phyloP scores from a whole-genome alignment of 1,284 basidiomycete species.

The Irpex sp. region DNA sequence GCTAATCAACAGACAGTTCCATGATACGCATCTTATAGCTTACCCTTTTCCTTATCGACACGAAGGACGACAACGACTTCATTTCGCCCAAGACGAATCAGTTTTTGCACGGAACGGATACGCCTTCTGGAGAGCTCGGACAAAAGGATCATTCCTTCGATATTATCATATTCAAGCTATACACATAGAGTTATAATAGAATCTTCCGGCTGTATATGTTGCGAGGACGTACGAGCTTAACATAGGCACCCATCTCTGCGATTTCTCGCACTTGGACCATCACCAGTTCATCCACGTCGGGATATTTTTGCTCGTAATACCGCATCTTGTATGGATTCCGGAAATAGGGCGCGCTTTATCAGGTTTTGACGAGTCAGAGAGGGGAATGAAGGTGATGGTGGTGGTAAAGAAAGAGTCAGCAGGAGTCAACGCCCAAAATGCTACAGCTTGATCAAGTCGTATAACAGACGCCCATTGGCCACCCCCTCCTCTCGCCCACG shows the following conservation, averaged over 20 bases:
- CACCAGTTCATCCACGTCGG: constrained; percentile 94
- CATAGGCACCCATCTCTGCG: constrained; percentile 99
- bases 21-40: constrained; percentile 20
- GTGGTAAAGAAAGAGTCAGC: not conserved
- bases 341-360: not conserved
- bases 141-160: constrained; percentile 98
- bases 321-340: constrained; percentile 47
- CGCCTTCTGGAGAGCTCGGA: constrained; percentile 96
- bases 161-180: constrained; percentile 98
- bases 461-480: not conserved
- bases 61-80: constrained; percentile 98
- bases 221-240: constrained; percentile 78
- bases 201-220: not conserved
- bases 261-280: constrained; percentile 99
- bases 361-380: not conserved
- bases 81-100: constrained; percentile 96
- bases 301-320: constrained; percentile 79
- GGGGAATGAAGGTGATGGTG: not conserved
- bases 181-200: constrained; percentile 2
- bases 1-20: not conserved
- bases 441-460: not conserved
- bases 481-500: constrained; percentile 6
- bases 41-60: constrained; percentile 99
- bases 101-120: constrained; percentile 97
- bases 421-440: not conserved